phyloP scores from a whole-genome alignment of 1,284 basidiomycete genomes.

The Flammula alnicola region DNA sequence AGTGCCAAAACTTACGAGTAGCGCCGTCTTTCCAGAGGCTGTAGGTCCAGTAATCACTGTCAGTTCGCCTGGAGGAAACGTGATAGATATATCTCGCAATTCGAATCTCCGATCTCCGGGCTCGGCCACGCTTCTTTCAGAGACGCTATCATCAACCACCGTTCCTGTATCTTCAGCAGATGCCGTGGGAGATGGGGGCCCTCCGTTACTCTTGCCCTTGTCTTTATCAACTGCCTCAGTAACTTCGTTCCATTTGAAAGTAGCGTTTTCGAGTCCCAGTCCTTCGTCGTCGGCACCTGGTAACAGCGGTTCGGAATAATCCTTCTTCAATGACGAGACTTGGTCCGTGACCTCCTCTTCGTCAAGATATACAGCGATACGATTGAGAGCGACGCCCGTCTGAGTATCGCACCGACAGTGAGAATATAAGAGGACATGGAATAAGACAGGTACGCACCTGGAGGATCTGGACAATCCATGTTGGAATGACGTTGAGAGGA shows the following conservation, averaged over 20 bases:
- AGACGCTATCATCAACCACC: slow-evolving; percentile 15
- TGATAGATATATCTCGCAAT: slow-evolving; percentile 64
- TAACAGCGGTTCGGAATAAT: slow-evolving; percentile 26
- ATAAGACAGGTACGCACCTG: slow-evolving; percentile 43
- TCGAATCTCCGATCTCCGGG: slow-evolving; percentile 58
- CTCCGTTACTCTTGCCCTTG: slow-evolving; percentile 26
- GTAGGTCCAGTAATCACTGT: slow-evolving; percentile 75
- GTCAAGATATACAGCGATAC: slow-evolving; percentile 80
- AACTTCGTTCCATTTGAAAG: slow-evolving; percentile 75
- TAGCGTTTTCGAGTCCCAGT: slow-evolving; percentile 67
- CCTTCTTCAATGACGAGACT: slow-evolving; percentile 65
- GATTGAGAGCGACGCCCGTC: slow-evolving; percentile 77
- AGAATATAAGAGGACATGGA: background rate
- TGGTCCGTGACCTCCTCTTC: slow-evolving; percentile 83
- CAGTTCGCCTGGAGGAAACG: slow-evolving; percentile 72
- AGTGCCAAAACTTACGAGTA: slow-evolving; percentile 51
- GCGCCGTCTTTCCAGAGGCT: slow-evolving; percentile 80
- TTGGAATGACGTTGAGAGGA: slow-evolving; percentile 74
- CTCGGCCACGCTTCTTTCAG: slow-evolving; percentile 22
- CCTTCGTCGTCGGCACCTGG: slow-evolving; percentile 42
- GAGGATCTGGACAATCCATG: slow-evolving; percentile 66
- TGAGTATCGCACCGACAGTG: slow-evolving; percentile 39
- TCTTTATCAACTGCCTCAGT: slow-evolving; percentile 37
- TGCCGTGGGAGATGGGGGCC: slow-evolving; percentile 10
- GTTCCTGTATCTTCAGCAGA: slow-evolving; percentile 12